Evolutionary conservation across 768 basidiomycete species (phyloP).

Genomic region (Agaricus subrufescens): DNA sequence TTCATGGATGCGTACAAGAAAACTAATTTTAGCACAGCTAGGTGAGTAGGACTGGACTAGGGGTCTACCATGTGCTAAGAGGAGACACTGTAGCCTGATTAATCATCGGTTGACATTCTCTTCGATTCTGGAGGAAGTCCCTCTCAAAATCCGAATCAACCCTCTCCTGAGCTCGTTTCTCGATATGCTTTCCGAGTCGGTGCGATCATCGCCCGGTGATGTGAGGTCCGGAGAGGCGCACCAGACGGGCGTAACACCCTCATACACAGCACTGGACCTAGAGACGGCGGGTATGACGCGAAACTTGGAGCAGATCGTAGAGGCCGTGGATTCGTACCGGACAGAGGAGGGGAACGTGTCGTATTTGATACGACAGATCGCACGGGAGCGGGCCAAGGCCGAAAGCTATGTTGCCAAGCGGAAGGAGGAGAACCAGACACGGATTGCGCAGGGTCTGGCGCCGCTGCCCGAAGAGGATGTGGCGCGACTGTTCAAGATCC

Average conservation of each 20-base stretch:
- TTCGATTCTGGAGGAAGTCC: conserved; percentile 81
- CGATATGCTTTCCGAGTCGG: conserved; percentile 49
- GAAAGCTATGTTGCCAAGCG: conserved; percentile 80
- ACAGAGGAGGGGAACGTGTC: conserved; percentile 92
- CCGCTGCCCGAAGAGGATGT: conserved; percentile 89
- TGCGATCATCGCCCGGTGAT: conserved; percentile 32
- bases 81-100: conserved; percentile 51
- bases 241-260: conserved; percentile 44
- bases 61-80: conserved; percentile 16
- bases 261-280: conserved; percentile 68
- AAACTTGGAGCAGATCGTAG: conserved; percentile 81
- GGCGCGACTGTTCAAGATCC: conserved; percentile 80
- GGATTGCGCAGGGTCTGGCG: conserved; percentile 77
- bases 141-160: conserved; percentile 80
- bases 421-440: conserved; percentile 79
- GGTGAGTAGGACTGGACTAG: conserved; percentile 37
- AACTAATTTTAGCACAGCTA: conserved; percentile 78
- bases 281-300: conserved; percentile 64
- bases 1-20: conserved; percentile 82
- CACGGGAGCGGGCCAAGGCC: conserved; percentile 74
- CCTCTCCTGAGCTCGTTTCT: conserved; percentile 78
- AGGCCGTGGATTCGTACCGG: conserved; percentile 79
- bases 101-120: conserved; percentile 81
- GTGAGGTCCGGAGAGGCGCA: conserved; percentile 32
- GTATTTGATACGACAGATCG: conserved; percentile 84